Evolutionary conservation across 1,284 basidiomycete species (phyloP), one percentile per base, ranked within the genome.

Genomic region (Mrakiaceae sp.): DNA sequence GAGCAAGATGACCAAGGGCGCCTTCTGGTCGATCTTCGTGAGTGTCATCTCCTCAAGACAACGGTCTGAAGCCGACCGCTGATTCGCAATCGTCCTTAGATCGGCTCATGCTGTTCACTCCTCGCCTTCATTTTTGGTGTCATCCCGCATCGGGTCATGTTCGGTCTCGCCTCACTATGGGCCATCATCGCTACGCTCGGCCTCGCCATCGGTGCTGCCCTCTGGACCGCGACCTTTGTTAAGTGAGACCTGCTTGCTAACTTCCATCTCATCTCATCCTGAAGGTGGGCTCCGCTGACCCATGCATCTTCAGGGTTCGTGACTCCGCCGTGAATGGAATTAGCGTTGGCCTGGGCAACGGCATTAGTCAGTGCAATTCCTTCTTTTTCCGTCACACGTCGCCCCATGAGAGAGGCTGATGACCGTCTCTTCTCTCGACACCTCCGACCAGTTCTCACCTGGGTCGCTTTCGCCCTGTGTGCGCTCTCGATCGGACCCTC

Each of bases 401-500:
- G 55, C 39, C 11, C 40, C 55, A 43, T 39, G 58, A 42, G 1
- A n/a, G 66, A 74, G 74, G 75, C 69, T 27, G 27, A 27, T n/a
- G 27, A 1, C 27, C 27, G 70, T 75, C 57, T n/a, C n/a, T 46
- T 48, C 5, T 48, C 43, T 47, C 27, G 27, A 27, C 27, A 1
- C 27, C 27, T 27, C 27, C 27, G 27, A 27, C 27, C 27, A 39
- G 11, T n/a, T 10, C 58, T 50, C 53, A 71, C 71, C 11, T 77
- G 76, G 76, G 75, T 75, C 9, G 70, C 74, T 12, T 77, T 77
- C 67, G 75, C 70, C 16, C 66, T 74, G 44, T 70, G 72, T 62
- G 66, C 72, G 5, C 69, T 77, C 40, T 71, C 74, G 14, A 70
- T 74, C 53, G 51, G 71, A n/a, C 76, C 76, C 39, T 77, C 76